These are phyloP conservation scores for Verticillium longisporum DNA, from an alignment of 2,329 filamentous ascomycete genomes.

Conservation along the genomic window DNA sequence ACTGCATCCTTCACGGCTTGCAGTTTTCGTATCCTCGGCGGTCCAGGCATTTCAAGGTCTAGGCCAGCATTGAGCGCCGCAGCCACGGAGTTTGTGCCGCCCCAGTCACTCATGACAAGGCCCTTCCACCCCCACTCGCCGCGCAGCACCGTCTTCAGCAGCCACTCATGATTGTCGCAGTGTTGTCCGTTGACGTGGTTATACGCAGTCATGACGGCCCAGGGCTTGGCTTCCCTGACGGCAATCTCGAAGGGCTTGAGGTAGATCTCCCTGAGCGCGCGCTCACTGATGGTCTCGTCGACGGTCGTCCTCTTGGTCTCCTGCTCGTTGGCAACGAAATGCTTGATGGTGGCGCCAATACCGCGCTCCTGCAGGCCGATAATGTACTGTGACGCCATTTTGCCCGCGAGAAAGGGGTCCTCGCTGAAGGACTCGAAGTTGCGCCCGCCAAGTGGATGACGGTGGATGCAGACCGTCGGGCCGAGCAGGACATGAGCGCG, in stretches of 20 bases:
- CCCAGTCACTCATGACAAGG: slow-evolving; percentile 37
- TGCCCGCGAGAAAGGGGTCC: slow-evolving; percentile 37
- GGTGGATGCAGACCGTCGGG: slow-evolving; percentile 29
- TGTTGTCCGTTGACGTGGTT: slow-evolving; percentile 14
- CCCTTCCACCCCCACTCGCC: slow-evolving; percentile 52
- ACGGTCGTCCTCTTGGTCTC: slow-evolving; percentile 21
- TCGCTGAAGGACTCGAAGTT: slow-evolving; percentile 27
- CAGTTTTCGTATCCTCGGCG: slow-evolving; percentile 19
- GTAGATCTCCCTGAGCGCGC: slow-evolving; percentile 31
- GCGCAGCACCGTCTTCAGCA: slow-evolving; percentile 43
- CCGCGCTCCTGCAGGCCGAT: slow-evolving; percentile 23
- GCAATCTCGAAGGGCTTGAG: slow-evolving; percentile 35
- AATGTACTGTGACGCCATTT: slow-evolving; percentile 26
- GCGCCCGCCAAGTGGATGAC: slow-evolving; percentile 22
- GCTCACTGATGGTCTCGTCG: slow-evolving; percentile 19
- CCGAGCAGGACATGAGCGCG: slow-evolving; percentile 57
- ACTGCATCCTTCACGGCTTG: slow-evolving; percentile 16
- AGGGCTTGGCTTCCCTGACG: slow-evolving; percentile 30
- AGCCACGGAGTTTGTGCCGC: slow-evolving; percentile 22
- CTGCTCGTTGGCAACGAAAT: slow-evolving; percentile 25
- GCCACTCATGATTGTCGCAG: slow-evolving; percentile 30
- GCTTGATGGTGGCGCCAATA: slow-evolving; percentile 5
- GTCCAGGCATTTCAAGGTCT: slow-evolving; percentile 26
- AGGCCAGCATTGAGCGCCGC: slow-evolving; percentile 1
- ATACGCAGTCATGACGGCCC: slow-evolving; percentile 26